These are phyloP conservation scores for Lactarius indigo DNA, from an alignment of 768 basidiomycete species.

Conservation along the genomic window DNA sequence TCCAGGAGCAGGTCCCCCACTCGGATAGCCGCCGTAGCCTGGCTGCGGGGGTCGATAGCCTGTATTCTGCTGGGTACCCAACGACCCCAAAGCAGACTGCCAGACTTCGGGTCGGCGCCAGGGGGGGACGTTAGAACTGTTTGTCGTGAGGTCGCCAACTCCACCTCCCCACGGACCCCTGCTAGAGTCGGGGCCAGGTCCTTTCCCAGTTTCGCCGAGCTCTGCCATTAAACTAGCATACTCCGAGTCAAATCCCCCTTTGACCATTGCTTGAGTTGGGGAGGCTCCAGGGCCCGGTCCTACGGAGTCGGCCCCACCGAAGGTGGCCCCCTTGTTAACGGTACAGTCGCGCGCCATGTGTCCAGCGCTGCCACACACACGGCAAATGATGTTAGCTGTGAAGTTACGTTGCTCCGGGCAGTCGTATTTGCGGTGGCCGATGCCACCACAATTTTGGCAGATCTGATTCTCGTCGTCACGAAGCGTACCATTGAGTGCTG, in stretches of 20 bases:
- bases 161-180: slow-evolving; percentile 58
- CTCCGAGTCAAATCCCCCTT: slow-evolving; percentile 93
- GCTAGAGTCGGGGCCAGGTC: slow-evolving; percentile 49
- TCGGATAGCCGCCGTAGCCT: slow-evolving; percentile 42
- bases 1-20: slow-evolving; percentile 20
- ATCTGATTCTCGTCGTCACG: slow-evolving; percentile 99
- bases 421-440: slow-evolving; percentile 98
- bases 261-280: slow-evolving; percentile 48
- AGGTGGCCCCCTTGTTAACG: slow-evolving; percentile 65
- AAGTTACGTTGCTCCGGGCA: slow-evolving; percentile 98
- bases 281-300: slow-evolving; percentile 54
- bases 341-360: slow-evolving; percentile 99
- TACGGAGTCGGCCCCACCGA: slow-evolving; percentile 3
- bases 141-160: slow-evolving; percentile 51
- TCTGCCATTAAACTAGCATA: slow-evolving; percentile 98
- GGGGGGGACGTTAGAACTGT: slow-evolving; percentile 79
- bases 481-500: slow-evolving; percentile 95
- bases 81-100: slow-evolving; percentile 50
- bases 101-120: slow-evolving; percentile 91
- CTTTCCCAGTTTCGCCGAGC: slow-evolving; percentile 78
- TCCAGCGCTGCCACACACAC: slow-evolving; percentile 94
- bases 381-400: slow-evolving; percentile 99
- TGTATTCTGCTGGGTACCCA: slow-evolving; percentile 36
- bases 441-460: slow-evolving; percentile 93
- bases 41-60: slow-evolving; percentile 69